phyloP scores from a whole-genome alignment of 2,329 filamentous ascomycete species.

The Talaromyces rugulosus region DNA sequence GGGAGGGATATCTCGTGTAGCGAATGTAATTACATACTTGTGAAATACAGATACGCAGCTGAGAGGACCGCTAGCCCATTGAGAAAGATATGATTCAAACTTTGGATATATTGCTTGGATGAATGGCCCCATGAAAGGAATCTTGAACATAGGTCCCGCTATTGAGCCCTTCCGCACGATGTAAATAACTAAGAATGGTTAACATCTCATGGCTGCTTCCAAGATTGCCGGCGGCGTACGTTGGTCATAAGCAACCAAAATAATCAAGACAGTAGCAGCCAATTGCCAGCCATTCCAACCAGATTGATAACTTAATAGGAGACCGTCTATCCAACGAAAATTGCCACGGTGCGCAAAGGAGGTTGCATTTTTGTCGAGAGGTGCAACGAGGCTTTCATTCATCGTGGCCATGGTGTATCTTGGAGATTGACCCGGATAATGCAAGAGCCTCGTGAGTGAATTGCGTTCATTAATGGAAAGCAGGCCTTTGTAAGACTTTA shows the following conservation, averaged over 20 bases:
- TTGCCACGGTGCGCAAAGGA: neutral
- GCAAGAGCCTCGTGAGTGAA: neutral
- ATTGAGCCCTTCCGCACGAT: conserved; percentile 66
- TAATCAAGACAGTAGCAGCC: conserved; percentile 53
- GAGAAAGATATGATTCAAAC: conserved; percentile 76
- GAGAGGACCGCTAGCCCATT: conserved; percentile 82
- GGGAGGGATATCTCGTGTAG: neutral
- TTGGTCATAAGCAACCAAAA: conserved; percentile 76
- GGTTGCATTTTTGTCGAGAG: neutral
- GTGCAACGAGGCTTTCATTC: neutral
- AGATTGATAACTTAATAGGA: neutral
- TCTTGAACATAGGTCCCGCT: conserved; percentile 65
- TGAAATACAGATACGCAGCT: conserved; percentile 95
- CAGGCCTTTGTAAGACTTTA: neutral
- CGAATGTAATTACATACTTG: conserved; percentile 57
- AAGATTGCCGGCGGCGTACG: conserved; percentile 48
- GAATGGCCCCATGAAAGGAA: conserved; percentile 80
- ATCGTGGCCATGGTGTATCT: neutral
- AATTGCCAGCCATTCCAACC: conserved; percentile 40
- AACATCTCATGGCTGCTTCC: neutral
- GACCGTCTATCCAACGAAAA: neutral
- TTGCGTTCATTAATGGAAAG: neutral
- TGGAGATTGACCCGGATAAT: neutral
- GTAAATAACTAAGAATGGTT: conserved; percentile 56
- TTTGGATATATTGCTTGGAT: conserved; percentile 79